Evolutionary conservation across 257 asterid species (phyloP).

Genomic region (Sherardia arvensis): DNA sequence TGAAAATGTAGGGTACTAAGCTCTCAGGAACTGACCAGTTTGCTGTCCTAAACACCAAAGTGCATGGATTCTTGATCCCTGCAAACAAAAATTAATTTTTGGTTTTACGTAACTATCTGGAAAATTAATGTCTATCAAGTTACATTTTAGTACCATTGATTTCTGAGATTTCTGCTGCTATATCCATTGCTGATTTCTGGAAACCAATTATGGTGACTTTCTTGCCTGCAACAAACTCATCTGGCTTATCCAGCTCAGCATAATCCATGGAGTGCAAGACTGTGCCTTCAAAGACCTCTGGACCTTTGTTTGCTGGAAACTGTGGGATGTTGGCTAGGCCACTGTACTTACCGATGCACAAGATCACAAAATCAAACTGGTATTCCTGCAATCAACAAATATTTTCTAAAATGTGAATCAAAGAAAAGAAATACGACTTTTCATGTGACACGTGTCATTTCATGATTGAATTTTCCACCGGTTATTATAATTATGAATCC

Average conservation of each 20-base stretch:
- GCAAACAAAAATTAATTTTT: background rate
- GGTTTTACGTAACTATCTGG: background rate
- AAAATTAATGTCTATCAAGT: too few relatives aligned
- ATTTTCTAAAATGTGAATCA: too few relatives aligned
- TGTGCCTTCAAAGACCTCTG: constrained; percentile 29
- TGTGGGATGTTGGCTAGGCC: constrained; percentile 41
- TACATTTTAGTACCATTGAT: constrained; percentile 27
- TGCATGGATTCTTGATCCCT: constrained; percentile 45
- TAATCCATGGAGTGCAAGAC: constrained; percentile 58
- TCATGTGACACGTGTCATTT: too few relatives aligned
- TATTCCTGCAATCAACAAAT: constrained; percentile 23
- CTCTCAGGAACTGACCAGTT: constrained; percentile 42
- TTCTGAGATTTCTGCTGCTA: constrained; percentile 39
- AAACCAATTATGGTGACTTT: constrained; percentile 51
- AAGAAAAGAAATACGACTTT: too few relatives aligned
- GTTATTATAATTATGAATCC: too few relatives aligned
- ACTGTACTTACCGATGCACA: constrained; percentile 56
- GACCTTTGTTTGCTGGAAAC: constrained; percentile 22
- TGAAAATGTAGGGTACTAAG: constrained; percentile 23
- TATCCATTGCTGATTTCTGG: constrained; percentile 62
- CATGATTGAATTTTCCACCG: too few relatives aligned
- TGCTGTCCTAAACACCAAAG: constrained; percentile 37
- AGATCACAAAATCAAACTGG: constrained; percentile 45
- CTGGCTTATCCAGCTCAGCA: constrained; percentile 44
- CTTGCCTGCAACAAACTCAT: constrained; percentile 31